phyloP scores from a whole-genome alignment of 2,329 filamentous ascomycete genomes.

The Macrophomina tecta region DNA sequence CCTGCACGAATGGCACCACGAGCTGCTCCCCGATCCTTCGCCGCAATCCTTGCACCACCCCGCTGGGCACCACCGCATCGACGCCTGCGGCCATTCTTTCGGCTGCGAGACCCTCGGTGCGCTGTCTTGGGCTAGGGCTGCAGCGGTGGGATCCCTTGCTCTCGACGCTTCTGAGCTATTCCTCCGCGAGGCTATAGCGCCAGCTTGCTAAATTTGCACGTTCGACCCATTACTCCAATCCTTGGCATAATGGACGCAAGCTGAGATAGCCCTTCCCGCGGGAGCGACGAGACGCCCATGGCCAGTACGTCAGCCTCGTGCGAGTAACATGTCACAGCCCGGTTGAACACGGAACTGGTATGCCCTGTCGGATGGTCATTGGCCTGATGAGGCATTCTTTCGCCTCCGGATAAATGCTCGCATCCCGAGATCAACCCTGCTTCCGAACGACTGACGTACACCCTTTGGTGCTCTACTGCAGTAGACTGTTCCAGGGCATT shows the following conservation, averaged over 20 bases:
- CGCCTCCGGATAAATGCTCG: conserved; percentile 9
- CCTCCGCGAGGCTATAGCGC: not conserved
- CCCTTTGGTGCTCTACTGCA: not conserved
- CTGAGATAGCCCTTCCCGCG: too few relatives aligned
- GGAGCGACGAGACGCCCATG: not conserved
- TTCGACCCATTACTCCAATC: not conserved
- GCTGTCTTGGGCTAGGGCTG: not conserved
- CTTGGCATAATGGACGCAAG: too few relatives aligned
- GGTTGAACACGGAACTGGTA: not conserved
- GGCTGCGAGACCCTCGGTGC: conserved; percentile 6
- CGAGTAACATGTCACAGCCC: not conserved
- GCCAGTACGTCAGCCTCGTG: not conserved
- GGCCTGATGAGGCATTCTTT: not conserved
- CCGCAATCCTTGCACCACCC: not conserved
- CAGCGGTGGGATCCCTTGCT: conserved; percentile 11
- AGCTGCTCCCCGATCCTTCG: not conserved
- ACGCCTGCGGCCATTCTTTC: conserved; percentile 8
- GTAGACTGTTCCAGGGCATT: not conserved
- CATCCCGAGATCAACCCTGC: conserved; percentile 5
- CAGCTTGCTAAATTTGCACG: not conserved
- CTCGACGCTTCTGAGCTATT: not conserved
- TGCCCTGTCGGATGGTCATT: not conserved
- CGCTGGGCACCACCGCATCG: not conserved
- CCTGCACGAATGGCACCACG: not conserved
- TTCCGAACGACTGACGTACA: not conserved